These are phyloP conservation scores for Suaeda aralocaspica DNA, from an alignment of 148 eudicot species.

Conservation along the genomic window DNA sequence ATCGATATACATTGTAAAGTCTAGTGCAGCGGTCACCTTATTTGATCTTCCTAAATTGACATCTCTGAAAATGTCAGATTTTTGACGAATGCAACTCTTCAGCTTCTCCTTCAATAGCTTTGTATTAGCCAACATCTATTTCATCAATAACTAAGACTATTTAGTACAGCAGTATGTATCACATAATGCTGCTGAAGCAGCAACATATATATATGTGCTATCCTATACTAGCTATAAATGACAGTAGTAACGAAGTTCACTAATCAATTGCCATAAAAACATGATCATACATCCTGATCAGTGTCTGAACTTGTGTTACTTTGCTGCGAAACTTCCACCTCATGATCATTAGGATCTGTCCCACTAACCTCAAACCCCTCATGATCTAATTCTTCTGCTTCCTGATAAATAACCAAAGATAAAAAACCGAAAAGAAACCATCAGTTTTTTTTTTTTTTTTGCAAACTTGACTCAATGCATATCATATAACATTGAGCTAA, in stretches of 20 bases:
- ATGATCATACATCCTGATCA: constrained; percentile 49
- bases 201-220: no score
- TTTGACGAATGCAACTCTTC: constrained; percentile 53
- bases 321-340: background rate
- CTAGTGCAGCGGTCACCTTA: constrained; percentile 40
- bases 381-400: background rate
- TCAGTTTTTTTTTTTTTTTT: no score
- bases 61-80: constrained; percentile 56
- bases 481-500: no score
- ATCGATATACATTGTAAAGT: background rate
- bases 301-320: constrained; percentile 16
- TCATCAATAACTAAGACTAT: background rate
- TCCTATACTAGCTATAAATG: no score
- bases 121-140: constrained; percentile 46
- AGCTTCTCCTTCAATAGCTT: constrained; percentile 63
- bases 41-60: constrained; percentile 62
- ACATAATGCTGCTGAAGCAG: no score
- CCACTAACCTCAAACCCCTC: constrained; percentile 9
- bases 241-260: constrained; percentile 18
- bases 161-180: background rate
- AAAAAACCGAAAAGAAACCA: background rate
- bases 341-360: background rate
- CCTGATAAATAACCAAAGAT: background rate
- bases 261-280: constrained; percentile 19
- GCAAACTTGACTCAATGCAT: no score